Evolutionary conservation across 768 basidiomycete genomes (phyloP), one percentile per base, ranked within the genome.

Genomic region (Hortiboletus campestris): DNA sequence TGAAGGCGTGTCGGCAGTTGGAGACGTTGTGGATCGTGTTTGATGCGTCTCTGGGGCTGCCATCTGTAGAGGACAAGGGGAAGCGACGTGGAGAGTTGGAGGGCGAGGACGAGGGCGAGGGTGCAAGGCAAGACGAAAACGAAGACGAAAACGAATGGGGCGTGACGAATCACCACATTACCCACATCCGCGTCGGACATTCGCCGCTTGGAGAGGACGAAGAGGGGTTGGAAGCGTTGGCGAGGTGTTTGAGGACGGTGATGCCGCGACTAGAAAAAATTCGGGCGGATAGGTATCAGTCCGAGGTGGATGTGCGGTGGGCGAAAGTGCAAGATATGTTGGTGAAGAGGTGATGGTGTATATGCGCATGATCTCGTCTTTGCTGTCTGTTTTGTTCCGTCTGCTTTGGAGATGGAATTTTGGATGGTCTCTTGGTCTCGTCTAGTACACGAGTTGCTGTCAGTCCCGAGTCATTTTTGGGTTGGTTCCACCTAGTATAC

Each of bases 211-310:
- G 14, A 29, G 67, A 64, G 17, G 54, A 57, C 36, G 48, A 53
- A 3, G 6, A 53, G 12, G 54, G 2, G 34, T 29, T 51, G n/a
- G 38, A 49, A 16, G 51, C 35, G 0, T 39, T 68, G 13, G 57
- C 65, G 28, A 49, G 34, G 34, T 64, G 64, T 56, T 51, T 68
- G 28, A 46, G 43, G 14, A 25, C 51, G 25, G 40, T 64, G 34
- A 68, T 68, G 60, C 67, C 67, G 2, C 60, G 62, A 14, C n/a
- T 68, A 39, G 65, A 63, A 44, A 59, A 22, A 44, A 59, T 68
- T 22, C 42, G 38, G 14, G n/a, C 49, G n/a, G 59, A 60, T 9
- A 59, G 19, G 42, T 59, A 59, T 49, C 45, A 52, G 28, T n/a
- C 31, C 5, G 67, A 60, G 13, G 40, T 57, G 38, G 55, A 59